phyloP scores from a whole-genome alignment of 202 grass and related monocot species.

The Setaria italica region DNA sequence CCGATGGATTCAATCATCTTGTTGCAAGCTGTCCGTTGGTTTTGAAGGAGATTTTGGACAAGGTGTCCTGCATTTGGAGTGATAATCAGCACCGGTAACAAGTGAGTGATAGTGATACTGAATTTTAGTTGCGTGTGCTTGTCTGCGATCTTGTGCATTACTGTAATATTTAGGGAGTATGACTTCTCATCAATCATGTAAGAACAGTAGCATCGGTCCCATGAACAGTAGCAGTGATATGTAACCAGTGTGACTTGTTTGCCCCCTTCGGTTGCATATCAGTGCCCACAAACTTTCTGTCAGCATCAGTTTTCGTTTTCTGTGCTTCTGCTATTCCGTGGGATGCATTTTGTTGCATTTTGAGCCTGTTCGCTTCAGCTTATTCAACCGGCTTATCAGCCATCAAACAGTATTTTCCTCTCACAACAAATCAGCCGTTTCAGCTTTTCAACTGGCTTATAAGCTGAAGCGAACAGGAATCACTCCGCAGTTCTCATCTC shows the following conservation, averaged over 20 bases:
- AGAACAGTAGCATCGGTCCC: neutral
- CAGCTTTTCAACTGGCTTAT: too few relatives aligned
- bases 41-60: constrained; percentile 51
- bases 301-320: neutral
- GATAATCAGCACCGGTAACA: constrained; percentile 8
- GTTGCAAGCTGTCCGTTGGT: constrained; percentile 44
- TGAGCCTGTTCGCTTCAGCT: neutral
- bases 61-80: constrained; percentile 46
- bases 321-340: neutral
- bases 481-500: neutral
- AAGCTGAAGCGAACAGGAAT: neutral
- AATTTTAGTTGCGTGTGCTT: constrained; percentile 2
- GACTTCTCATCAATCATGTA: neutral
- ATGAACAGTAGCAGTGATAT: neutral
- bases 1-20: constrained; percentile 53
- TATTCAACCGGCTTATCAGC: too few relatives aligned
- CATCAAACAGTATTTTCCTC: too few relatives aligned
- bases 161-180: neutral
- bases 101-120: constrained; percentile 1
- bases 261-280: neutral
- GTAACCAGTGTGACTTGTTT: neutral
- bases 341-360: neutral
- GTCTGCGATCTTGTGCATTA: neutral
- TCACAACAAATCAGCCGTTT: too few relatives aligned
- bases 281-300: neutral